These are phyloP conservation scores for Rhodotorula babjevae DNA, from an alignment of 768 basidiomycete genomes.

Conservation along the genomic window DNA sequence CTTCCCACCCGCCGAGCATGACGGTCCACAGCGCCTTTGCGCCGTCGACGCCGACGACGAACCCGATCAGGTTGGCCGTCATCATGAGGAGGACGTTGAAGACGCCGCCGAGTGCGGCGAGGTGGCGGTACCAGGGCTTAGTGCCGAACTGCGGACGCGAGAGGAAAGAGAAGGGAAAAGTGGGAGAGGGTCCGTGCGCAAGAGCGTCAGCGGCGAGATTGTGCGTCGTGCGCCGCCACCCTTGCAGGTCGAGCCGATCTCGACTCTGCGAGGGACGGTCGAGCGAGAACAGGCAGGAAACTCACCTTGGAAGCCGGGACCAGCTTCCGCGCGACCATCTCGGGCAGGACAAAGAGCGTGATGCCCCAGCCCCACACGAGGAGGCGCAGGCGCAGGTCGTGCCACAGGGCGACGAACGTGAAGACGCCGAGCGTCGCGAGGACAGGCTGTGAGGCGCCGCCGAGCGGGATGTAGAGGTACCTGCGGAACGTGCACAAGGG, in stretches of 20 bases:
- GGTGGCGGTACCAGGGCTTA: slow-evolving; percentile 74
- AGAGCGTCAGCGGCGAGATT: too few species aligned
- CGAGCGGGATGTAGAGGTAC: slow-evolving; percentile 90
- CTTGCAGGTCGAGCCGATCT: too few species aligned
- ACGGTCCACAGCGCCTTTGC: slow-evolving; percentile 61
- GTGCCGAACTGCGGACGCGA: slow-evolving; percentile 59
- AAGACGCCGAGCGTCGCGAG: slow-evolving; percentile 74
- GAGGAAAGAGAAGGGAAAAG: not conserved
- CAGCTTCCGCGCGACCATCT: slow-evolving; percentile 60
- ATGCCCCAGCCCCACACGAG: slow-evolving; percentile 97
- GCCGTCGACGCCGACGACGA: slow-evolving; percentile 83
- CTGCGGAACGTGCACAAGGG: slow-evolving; percentile 48
- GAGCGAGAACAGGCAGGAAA: too few species aligned
- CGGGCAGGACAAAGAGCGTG: slow-evolving; percentile 81
- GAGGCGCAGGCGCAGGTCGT: slow-evolving; percentile 79
- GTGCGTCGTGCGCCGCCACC: too few species aligned
- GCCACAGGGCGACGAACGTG: slow-evolving; percentile 96
- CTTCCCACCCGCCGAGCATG: slow-evolving; percentile 63
- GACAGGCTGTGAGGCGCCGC: slow-evolving; percentile 59
- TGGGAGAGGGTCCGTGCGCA: too few species aligned
- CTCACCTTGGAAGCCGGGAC: slow-evolving; percentile 63
- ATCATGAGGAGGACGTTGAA: slow-evolving; percentile 84
- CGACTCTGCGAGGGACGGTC: too few species aligned
- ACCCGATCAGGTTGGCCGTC: slow-evolving; percentile 87
- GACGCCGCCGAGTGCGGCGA: slow-evolving; percentile 74